Conservation (phyloP, 768 basidiomycete species). For the Grammothele lineata region DNA sequence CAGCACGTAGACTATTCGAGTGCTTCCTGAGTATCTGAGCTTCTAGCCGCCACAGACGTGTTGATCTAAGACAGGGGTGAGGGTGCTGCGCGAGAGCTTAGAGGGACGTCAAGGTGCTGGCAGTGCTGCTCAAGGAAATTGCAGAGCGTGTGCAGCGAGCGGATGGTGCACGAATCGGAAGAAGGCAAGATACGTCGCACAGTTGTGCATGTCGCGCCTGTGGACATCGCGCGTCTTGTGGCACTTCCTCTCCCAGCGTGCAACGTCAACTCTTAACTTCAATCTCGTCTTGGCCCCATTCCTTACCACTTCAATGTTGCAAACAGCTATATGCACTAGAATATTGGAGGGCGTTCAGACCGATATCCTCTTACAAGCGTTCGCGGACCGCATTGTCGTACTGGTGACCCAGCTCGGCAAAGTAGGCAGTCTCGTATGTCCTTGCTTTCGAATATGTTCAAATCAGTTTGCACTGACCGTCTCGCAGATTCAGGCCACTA, state of each 20-base stretch:
- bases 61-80: background rate
- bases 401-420: constrained; percentile 88
- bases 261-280: too few relatives aligned
- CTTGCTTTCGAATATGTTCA: constrained; percentile 2
- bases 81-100: background rate
- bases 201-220: background rate
- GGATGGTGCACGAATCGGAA: too few relatives aligned
- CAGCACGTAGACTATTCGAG: background rate
- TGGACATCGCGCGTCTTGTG: constrained; percentile 6
- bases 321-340: constrained; percentile 48
- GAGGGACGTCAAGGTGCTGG: background rate
- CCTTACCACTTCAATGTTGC: too few relatives aligned
- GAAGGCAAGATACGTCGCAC: too few relatives aligned
- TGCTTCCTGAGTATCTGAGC: background rate
- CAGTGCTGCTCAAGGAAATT: background rate
- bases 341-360: constrained; percentile 56
- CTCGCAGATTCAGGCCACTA: constrained; percentile 71
- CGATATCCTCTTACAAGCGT: constrained; percentile 74
- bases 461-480: constrained; percentile 8
- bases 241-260: too few relatives aligned
- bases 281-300: too few relatives aligned
- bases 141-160: background rate
- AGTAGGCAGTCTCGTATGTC: constrained; percentile 74
- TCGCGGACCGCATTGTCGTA: constrained; percentile 78
- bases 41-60: background rate